Evolutionary conservation across 257 asterid genomes (phyloP), one percentile per base, ranked within the genome.

Genomic region (Solanum pimpinellifolium): DNA sequence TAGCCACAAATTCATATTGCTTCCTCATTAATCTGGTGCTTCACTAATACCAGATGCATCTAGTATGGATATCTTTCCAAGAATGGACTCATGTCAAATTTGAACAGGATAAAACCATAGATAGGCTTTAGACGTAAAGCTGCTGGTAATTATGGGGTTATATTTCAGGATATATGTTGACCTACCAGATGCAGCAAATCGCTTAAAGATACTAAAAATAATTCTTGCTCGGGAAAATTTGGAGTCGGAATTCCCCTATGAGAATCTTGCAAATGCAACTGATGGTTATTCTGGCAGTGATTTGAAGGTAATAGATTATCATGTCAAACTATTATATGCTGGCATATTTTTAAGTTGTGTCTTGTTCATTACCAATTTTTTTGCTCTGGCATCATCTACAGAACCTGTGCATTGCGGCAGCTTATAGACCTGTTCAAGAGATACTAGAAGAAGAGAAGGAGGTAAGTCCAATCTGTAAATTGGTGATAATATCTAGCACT

Each of bases 211-310:
- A 92, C 95, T 97, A 41, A 92, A 96, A 90, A 93, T 95, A 88
- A 94, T 97, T 77, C 95, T 97, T 80, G 92, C 92, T 88, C 93
- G 91, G 86, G 99, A 97, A 92, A 95, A 95, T 89, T 90, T 97
- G 86, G 96, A 91, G 90, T 14, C 94, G 25, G 94, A 89, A 52
- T 97, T 97, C 83, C 84, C 94, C 37, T 91, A 92, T 88, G 96
- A 95, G 80, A 91, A 95, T 88, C 99, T 97, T 60, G 98, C 99
- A 77, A 94, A 94, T 93, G 93, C 94, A 85, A 97, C 99, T 9
- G 99, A 97, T 80, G 99, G 99, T 89, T 97, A 97, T 91, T 97
- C 99, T 11, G 99, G 99, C 89, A 97, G 99, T 81, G 99, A 97
- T 90, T 93, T 97, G 86, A 97, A 97, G 99, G 99, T 97, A 90